These are phyloP conservation scores for Thalia dealbata DNA, from an alignment of 176 grass and related monocot genomes.

Conservation along the genomic window DNA sequence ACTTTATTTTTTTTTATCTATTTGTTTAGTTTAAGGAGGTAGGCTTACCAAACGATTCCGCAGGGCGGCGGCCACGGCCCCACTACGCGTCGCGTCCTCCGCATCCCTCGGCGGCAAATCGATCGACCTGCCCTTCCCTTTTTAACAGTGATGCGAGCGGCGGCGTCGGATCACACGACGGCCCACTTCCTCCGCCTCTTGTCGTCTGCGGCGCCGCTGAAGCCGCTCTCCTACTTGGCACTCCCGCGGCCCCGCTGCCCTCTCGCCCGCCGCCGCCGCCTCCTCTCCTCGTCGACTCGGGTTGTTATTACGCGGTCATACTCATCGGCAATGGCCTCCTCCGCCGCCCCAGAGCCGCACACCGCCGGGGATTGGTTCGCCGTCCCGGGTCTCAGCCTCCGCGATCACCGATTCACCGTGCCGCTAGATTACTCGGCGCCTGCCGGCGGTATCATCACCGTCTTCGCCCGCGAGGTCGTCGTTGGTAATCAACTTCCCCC, in stretches of 20 bases:
- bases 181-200: background rate
- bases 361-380: conserved; percentile 46
- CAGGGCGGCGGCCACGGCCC: no score
- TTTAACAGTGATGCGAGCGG: background rate
- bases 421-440: conserved; percentile 62
- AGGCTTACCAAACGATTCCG: no score
- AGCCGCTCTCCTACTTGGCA: background rate
- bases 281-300: background rate
- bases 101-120: no score
- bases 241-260: background rate
- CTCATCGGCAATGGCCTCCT: conserved; percentile 42
- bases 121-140: background rate
- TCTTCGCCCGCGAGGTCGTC: conserved; percentile 84
- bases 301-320: background rate
- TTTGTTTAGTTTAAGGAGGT: no score
- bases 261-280: background rate
- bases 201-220: background rate
- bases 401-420: conserved; percentile 74
- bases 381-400: conserved; percentile 69
- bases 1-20: no score
- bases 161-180: background rate
- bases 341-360: conserved; percentile 23
- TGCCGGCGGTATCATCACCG: conserved; percentile 34
- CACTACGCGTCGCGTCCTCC: no score
- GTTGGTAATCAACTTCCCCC: conserved; percentile 27